Evolutionary conservation across 768 basidiomycete genomes (phyloP).

Genomic region (Daedalea quercina): DNA sequence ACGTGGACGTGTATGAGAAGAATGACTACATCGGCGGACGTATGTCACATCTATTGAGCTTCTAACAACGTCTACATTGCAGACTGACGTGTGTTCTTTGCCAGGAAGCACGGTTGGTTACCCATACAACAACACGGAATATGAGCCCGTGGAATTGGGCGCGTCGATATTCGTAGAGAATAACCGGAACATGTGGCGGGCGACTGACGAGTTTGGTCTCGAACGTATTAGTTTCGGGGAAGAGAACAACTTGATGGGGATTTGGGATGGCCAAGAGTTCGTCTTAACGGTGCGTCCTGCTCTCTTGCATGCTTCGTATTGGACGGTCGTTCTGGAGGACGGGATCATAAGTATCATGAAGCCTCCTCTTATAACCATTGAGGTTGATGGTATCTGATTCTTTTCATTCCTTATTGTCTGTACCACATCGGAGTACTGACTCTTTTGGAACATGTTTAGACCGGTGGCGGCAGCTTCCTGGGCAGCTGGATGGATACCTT

Average conservation of each 20-base stretch:
- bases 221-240: constrained; percentile 41
- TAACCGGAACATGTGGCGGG: constrained; percentile 70
- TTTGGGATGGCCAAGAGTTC: constrained; percentile 82
- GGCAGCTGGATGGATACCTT: constrained; percentile 63
- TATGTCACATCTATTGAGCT: constrained; percentile 44
- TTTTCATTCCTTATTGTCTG: too few species aligned
- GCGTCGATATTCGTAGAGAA: constrained; percentile 80
- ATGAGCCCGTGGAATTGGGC: constrained; percentile 73
- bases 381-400: too few species aligned
- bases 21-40: constrained; percentile 76
- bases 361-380: too few species aligned
- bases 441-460: constrained; percentile 4
- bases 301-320: constrained; percentile 25
- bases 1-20: constrained; percentile 82
- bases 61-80: neutral
- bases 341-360: too few species aligned
- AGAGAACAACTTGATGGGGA: constrained; percentile 44
- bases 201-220: constrained; percentile 75
- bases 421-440: neutral
- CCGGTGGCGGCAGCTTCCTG: constrained; percentile 26
- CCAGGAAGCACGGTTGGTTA: constrained; percentile 74
- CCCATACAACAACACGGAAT: constrained; percentile 54
- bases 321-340: neutral
- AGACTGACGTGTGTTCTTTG: constrained; percentile 2
- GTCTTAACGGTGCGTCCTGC: constrained; percentile 50